Conservation (phyloP, 2,329 filamentous ascomycete genomes). For the Saccharata proteae region DNA sequence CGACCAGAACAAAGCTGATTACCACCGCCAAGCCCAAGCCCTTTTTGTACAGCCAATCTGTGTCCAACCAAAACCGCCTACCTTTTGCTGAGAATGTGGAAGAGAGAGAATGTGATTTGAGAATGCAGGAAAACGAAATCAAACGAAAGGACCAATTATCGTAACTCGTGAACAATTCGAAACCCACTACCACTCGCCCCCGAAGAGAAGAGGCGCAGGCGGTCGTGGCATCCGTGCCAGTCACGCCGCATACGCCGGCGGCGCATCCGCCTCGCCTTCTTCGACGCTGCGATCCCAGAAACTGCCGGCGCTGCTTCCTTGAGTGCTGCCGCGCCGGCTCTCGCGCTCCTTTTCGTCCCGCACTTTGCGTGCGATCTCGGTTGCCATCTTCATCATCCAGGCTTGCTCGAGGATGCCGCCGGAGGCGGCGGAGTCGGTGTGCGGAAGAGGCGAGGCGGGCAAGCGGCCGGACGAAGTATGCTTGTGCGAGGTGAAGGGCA, state of each 20-base stretch:
- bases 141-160: no score
- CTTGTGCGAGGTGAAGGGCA: constrained; percentile 7
- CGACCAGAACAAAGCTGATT: no score
- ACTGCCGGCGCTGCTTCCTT: constrained; percentile 8
- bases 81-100: no score
- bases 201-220: no score
- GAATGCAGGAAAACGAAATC: no score
- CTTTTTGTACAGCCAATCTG: no score
- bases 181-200: no score
- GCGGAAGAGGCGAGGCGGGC: constrained; percentile 9
- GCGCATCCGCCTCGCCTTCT: constrained; percentile 19
- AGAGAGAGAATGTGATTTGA: no score
- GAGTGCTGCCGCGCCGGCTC: constrained; percentile 2
- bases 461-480: constrained; percentile 8
- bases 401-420: constrained; percentile 61
- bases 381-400: constrained; percentile 88
- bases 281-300: constrained; percentile 16
- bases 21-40: no score
- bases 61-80: no score
- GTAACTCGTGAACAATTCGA: no score
- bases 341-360: constrained; percentile 63
- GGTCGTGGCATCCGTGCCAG: no score
- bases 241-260: constrained; percentile 23
- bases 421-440: constrained; percentile 11
- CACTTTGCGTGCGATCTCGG: constrained; percentile 77